Percentiles rank a stretch among this genome's conserved stretches.
phyloP scores from a whole-genome alignment of 2,329 filamentous ascomycete genomes.

The Paraphaeosphaeria sporulosa region DNA sequence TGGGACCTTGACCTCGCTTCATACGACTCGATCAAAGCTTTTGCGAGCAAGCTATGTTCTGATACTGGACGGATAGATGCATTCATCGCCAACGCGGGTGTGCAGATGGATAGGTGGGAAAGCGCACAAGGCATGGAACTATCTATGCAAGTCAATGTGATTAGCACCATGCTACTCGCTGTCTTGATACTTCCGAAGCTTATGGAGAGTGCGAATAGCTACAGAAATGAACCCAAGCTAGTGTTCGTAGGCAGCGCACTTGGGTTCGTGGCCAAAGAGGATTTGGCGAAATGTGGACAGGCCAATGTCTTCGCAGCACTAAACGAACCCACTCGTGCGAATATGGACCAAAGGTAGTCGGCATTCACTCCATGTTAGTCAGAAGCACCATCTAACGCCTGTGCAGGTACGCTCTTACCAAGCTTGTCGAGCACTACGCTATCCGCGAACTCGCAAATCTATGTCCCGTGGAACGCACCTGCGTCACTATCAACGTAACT shows the following conservation, averaged over 20 bases:
- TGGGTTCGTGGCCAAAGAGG: conserved; percentile 18
- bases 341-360: conserved; percentile 13
- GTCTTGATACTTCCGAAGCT: conserved; percentile 30
- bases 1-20: conserved; percentile 54
- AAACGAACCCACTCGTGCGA: conserved; percentile 11
- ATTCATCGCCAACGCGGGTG: conserved; percentile 46
- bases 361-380: background rate
- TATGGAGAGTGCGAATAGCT: conserved; percentile 15
- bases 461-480: conserved; percentile 21
- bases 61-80: conserved; percentile 40
- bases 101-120: conserved; percentile 31
- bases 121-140: conserved; percentile 31
- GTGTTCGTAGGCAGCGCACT: conserved; percentile 29
- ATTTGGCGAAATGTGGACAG: conserved; percentile 14
- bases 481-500: conserved; percentile 39
- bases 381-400: background rate
- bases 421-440: conserved; percentile 19
- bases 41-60: conserved; percentile 30
- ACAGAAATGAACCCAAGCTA: conserved; percentile 13
- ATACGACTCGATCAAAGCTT: conserved; percentile 46
- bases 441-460: conserved; percentile 15
- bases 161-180: conserved; percentile 43
- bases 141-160: conserved; percentile 45
- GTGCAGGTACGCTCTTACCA: conserved; percentile 18
- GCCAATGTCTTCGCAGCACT: conserved; percentile 8